Conservation (phyloP, 148 eudicot genomes). For the Rhododendron mucronatum region DNA sequence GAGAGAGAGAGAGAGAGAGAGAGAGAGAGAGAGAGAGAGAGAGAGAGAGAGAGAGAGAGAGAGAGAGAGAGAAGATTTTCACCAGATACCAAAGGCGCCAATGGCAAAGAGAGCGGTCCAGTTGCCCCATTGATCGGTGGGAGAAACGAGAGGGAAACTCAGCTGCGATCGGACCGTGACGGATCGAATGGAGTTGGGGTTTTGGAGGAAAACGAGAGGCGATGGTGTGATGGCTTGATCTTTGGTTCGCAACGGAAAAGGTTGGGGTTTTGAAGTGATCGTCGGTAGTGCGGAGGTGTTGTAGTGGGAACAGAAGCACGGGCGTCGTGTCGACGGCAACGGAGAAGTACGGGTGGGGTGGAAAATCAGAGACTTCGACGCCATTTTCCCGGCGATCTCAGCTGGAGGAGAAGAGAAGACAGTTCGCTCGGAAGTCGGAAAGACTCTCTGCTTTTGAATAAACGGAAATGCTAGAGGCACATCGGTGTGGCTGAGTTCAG, state of each 20-base stretch:
- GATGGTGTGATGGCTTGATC: neutral
- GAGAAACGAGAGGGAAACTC: conserved; percentile 53
- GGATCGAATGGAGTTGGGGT: conserved; percentile 6
- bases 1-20: too few species aligned
- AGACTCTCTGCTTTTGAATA: too few species aligned
- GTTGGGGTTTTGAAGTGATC: neutral
- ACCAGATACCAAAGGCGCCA: conserved; percentile 83
- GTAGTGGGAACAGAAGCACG: conserved; percentile 1
- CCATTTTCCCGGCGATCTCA: conserved; percentile 13
- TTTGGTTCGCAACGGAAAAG: neutral
- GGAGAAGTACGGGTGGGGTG: conserved; percentile 13
- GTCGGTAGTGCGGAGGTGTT: neutral
- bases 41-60: too few species aligned
- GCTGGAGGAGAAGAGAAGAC: neutral
- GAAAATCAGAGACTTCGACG: conserved; percentile 4
- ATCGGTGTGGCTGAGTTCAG: too few species aligned
- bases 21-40: neutral
- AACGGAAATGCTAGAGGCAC: too few species aligned
- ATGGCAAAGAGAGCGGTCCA: conserved; percentile 75
- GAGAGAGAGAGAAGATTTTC: neutral
- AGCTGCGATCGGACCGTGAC: conserved; percentile 30
- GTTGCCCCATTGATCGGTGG: conserved; percentile 74
- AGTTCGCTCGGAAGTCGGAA: neutral
- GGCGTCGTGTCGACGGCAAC: conserved; percentile 6
- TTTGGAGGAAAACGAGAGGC: neutral